These are phyloP conservation scores for Curvularia lunata DNA, from an alignment of 2,329 filamentous ascomycete genomes.

Conservation along the genomic window DNA sequence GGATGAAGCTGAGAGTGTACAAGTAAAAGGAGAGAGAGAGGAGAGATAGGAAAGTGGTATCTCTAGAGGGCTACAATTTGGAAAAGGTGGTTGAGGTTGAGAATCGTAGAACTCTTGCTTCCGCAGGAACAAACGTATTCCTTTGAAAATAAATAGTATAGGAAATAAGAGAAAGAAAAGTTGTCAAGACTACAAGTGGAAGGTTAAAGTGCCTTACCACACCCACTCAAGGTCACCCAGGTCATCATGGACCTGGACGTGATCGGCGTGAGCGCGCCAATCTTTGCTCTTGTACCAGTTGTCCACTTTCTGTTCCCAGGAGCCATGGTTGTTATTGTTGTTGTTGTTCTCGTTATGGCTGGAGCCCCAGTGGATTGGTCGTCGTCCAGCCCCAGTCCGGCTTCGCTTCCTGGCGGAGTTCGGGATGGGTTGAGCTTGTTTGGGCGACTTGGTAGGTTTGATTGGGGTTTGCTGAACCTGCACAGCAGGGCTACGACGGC, in stretches of 20 bases:
- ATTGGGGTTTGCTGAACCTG: constrained; percentile 53
- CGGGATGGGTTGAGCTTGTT: constrained; percentile 42
- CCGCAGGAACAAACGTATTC: constrained; percentile 26
- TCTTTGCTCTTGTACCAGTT: constrained; percentile 56
- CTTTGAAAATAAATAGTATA: constrained; percentile 28
- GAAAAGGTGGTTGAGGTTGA: constrained; percentile 18
- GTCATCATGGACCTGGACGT: constrained; percentile 60
- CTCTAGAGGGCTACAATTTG: constrained; percentile 48
- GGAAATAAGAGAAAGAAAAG: constrained; percentile 42
- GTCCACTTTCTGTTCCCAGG: constrained; percentile 47
- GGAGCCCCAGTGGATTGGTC: constrained; percentile 46
- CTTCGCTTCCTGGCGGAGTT: constrained; percentile 49
- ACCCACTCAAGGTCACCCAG: constrained; percentile 90
- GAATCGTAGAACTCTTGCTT: constrained; percentile 35
- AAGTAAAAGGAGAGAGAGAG: constrained; percentile 24
- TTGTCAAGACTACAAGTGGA: constrained; percentile 62
- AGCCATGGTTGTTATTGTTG: constrained; percentile 22
- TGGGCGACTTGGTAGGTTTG: constrained; percentile 50
- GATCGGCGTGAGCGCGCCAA: constrained; percentile 55
- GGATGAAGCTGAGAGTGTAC: constrained; percentile 30
- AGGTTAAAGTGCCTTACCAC: constrained; percentile 76
- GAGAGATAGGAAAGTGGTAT: constrained; percentile 47
- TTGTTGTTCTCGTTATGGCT: constrained; percentile 41
- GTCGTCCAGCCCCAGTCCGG: constrained; percentile 48
- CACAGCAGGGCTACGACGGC: constrained; percentile 69